Evolutionary conservation across 768 basidiomycete species (phyloP), one percentile per base, ranked within the genome.

Genomic region (Pisolithus albus): DNA sequence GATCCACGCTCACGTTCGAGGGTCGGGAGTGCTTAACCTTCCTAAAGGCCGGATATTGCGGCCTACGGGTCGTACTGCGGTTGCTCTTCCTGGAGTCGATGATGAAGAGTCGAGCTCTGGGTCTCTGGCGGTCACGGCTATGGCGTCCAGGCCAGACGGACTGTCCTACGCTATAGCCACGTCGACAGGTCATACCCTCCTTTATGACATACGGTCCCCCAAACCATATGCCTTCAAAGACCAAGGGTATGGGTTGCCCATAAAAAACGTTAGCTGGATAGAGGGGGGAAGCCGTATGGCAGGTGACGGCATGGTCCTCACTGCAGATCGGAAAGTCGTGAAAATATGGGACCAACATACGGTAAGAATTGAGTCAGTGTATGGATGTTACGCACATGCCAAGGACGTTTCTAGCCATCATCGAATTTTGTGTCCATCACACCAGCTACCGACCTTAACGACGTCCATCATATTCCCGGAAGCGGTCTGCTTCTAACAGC

Each of bases 311-410:
- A 80, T 93, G 74, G 80, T 99, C 16, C 73, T 94, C 49, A 94
- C 88, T 66, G 91, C 92, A 0, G 96, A 99, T 69, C 89, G 84
- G 68, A 98, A 98, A 66, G 95, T 99, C 24, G 80, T 97, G 61
- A 99, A 99, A 70, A 86, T 98, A 26, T 99, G 96, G 96, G 88
- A 93, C 63, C 80, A 85, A 49, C 80, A 88, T 66, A 78, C 77
- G 38, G 91, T 91, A 71, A 49, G 88, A 6, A 19, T 72, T 37
- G 42, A 30, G 4, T 18, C 24, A n/a, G 5, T 5, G 16, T 44
- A 49, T 39, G 18, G 26, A 46, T 37, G 23, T 42, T 32, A 11
- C 10, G 5, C 30, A 19, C 47, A 47, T 40, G 60, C 50, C 47
- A 48, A n/a, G 13, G n/a, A 4, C 15, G 24, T 21, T 38, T 3